Base-by-base conservation (phyloP, 2,329 filamentous ascomycete species). In the Falciphora oryzae region DNA sequence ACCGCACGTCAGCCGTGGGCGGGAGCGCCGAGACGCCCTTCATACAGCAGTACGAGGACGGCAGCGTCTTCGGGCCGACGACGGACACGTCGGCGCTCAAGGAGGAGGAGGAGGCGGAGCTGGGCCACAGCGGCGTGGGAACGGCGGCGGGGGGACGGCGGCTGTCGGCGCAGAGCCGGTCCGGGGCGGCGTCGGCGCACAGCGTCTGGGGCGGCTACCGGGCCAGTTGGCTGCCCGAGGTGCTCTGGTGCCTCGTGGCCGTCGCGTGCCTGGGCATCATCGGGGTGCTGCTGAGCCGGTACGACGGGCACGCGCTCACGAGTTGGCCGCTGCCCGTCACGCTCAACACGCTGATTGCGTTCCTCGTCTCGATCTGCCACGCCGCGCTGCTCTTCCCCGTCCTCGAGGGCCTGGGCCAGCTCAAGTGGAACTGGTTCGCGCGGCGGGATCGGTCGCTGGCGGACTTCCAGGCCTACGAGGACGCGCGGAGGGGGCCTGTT, bases 341-440 rank as follows among this genome's bases (percentile, higher is more conserved):
- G 28, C 67, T 74, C 38, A 74, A 71, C 64, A 69, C 71, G 11
- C 65, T 74, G 16, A 60, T 75, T 4, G 72, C 72, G 0, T 72
- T 74, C 44, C 66, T 74, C 2, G 65, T 65, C 4, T 71, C 72
- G 4, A 63, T 74, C n/a, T 69, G 70, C 56, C 69, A 70, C 38
- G 66, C 70, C 4, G 69, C 67, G 4, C 63, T 74, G 56, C 63
- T 70, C 7, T 66, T 70, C 11, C 69, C 71, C 4, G 63, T 74
- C 27, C 64, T 65, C 2, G 70, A 74, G 65, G 71, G 70, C 13
- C 66, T 75, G 35, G 69, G 70, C 5, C 73, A 75, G 69, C 70
- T 73, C 60, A 75, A 72, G 65, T 74, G 73, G 73, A 74, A 74
- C 65, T 73, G 70, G 66, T 73, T 74, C 63, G 70, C 68, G 11